These are phyloP conservation scores for Cercospora sp. DNA, from an alignment of 2,329 filamentous ascomycete genomes.

Conservation along the genomic window DNA sequence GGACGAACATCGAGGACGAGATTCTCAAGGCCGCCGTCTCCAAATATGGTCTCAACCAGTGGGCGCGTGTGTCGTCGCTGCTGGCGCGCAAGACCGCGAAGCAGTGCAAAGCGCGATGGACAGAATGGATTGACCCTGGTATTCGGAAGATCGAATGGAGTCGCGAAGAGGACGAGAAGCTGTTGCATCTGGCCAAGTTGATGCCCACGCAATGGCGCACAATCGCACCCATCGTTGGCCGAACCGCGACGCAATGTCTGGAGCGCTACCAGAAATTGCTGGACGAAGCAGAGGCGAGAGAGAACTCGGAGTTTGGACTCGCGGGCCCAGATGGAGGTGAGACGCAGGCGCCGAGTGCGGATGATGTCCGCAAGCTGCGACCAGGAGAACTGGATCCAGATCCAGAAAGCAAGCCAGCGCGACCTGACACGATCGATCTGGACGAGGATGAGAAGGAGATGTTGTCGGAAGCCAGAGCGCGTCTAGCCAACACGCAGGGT, in stretches of 20 bases:
- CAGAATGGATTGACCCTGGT: slow-evolving; percentile 95
- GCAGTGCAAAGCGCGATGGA: slow-evolving; percentile 98
- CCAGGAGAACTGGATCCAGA: slow-evolving; percentile 97
- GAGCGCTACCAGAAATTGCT: slow-evolving; percentile 96
- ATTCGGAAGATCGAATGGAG: slow-evolving; percentile 99
- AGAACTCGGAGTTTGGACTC: slow-evolving; percentile 72
- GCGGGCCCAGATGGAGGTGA: slow-evolving; percentile 85
- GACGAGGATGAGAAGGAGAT: slow-evolving; percentile 99
- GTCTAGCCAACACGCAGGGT: slow-evolving; percentile 94
- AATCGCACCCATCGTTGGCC: slow-evolving; percentile 92
- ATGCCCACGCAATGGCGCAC: slow-evolving; percentile 99
- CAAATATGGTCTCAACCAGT: slow-evolving; percentile 95
- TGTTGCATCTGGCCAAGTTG: slow-evolving; percentile 93
- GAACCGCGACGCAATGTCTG: slow-evolving; percentile 94
- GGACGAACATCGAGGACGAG: slow-evolving; percentile 81
- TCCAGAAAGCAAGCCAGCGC: slow-evolving; percentile 90
- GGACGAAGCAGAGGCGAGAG: slow-evolving; percentile 90
- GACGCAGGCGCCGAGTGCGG: slow-evolving; percentile 81
- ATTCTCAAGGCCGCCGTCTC: slow-evolving; percentile 94
- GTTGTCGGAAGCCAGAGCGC: slow-evolving; percentile 94
- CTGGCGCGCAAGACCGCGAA: slow-evolving; percentile 97
- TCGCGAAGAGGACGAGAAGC: slow-evolving; percentile 96
- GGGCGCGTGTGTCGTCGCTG: slow-evolving; percentile 96
- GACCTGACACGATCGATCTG: slow-evolving; percentile 94
- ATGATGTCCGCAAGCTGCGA: slow-evolving; percentile 78